Percentiles rank a stretch among this genome's conserved stretches.
These are phyloP conservation scores for Salix udensis DNA, from an alignment of 345 rosid species.

Conservation along the genomic window DNA sequence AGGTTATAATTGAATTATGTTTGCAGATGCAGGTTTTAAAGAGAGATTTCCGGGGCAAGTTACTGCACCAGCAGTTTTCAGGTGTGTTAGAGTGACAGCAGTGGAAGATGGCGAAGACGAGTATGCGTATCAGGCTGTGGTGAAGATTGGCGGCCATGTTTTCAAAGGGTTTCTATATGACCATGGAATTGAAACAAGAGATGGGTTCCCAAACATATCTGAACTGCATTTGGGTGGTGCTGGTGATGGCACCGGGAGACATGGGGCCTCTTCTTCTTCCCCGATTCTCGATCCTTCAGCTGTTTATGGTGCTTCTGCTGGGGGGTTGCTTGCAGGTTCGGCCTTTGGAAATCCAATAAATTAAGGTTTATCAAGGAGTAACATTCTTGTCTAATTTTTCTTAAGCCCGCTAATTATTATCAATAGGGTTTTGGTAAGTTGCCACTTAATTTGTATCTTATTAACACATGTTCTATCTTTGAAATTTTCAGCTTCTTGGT, in stretches of 20 bases:
- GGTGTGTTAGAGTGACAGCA: slow-evolving; percentile 89
- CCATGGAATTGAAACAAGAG: slow-evolving; percentile 70
- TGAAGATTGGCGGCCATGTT: slow-evolving; percentile 83
- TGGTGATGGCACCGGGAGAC: slow-evolving; percentile 35
- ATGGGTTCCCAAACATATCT: slow-evolving; percentile 72
- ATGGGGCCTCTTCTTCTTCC: slow-evolving; percentile 51
- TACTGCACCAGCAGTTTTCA: slow-evolving; percentile 85
- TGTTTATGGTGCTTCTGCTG: slow-evolving; percentile 56
- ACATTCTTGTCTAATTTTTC: slow-evolving; percentile 11
- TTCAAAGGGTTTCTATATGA: slow-evolving; percentile 89
- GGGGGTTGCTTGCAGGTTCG: slow-evolving; percentile 61
- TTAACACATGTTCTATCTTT: slow-evolving; percentile 12
- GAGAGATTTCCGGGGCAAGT: slow-evolving; percentile 77
- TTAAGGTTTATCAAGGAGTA: slow-evolving; percentile 18
- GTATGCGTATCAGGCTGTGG: slow-evolving; percentile 87
- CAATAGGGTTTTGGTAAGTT: slow-evolving; percentile 31
- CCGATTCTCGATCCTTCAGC: slow-evolving; percentile 58
- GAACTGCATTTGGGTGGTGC: slow-evolving; percentile 81
- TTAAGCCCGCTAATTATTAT: slow-evolving; percentile 28
- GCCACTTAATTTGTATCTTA: slow-evolving; percentile 17
- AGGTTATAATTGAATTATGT: slow-evolving; percentile 20
- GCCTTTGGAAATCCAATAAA: slow-evolving; percentile 62
- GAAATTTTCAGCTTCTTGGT: slow-evolving; percentile 16
- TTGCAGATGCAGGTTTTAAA: slow-evolving; percentile 53
- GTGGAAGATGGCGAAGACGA: slow-evolving; percentile 90